phyloP scores from a whole-genome alignment of 2,329 filamentous ascomycete species.

The Neofusicoccum ribis region DNA sequence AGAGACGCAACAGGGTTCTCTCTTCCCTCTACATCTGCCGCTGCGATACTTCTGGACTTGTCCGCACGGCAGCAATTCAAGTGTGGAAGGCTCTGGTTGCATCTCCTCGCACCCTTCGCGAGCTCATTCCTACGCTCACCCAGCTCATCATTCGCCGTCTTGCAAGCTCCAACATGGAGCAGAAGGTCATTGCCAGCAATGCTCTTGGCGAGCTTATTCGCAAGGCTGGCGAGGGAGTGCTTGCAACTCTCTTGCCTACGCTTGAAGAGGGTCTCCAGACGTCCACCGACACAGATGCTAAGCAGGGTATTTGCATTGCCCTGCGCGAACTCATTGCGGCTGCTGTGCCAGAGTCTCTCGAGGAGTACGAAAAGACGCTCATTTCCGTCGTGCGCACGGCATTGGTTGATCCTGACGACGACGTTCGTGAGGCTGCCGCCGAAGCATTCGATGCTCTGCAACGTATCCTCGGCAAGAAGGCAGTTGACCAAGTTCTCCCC shows the following conservation, averaged over 20 bases:
- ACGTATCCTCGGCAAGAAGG: constrained; percentile 88
- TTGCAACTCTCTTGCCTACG: constrained; percentile 83
- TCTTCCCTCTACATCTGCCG: constrained; percentile 98
- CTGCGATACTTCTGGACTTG: constrained; percentile 90
- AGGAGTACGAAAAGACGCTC: constrained; percentile 92
- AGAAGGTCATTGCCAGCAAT: constrained; percentile 98
- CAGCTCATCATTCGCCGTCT: constrained; percentile 92
- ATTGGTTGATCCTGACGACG: constrained; percentile 82
- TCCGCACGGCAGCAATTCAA: constrained; percentile 83
- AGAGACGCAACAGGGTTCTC: constrained; percentile 94
- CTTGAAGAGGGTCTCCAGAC: constrained; percentile 83
- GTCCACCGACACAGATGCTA: constrained; percentile 87
- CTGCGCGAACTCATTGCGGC: constrained; percentile 90
- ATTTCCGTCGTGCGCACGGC: constrained; percentile 93
- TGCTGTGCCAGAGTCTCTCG: constrained; percentile 81
- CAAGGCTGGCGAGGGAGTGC: constrained; percentile 91
- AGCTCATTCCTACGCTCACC: constrained; percentile 90
- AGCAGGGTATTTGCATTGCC: constrained; percentile 96
- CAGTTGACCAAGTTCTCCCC: constrained; percentile 92
- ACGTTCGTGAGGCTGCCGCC: constrained; percentile 92
- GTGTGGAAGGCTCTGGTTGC: constrained; percentile 98
- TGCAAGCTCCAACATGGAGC: constrained; percentile 95
- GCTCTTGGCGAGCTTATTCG: constrained; percentile 94
- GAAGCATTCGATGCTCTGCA: constrained; percentile 97
- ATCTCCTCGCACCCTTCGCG: constrained; percentile 87